These are phyloP conservation scores for Paralagenidium karlingii DNA, from an alignment of 352 stramenopile genomes.

Conservation along the genomic window DNA sequence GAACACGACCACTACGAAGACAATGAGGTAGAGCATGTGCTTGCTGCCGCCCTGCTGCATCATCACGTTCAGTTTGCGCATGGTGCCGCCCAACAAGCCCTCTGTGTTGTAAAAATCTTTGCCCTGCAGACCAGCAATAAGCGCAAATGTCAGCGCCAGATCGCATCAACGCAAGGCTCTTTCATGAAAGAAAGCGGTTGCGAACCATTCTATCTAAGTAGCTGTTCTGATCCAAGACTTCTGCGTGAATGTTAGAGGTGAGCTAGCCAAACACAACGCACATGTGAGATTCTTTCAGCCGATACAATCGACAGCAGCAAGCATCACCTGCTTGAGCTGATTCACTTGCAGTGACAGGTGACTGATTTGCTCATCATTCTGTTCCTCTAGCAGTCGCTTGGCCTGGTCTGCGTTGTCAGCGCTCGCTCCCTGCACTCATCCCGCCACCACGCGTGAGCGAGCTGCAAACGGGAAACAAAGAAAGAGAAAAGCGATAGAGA, in stretches of 20 bases:
- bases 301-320: not conserved
- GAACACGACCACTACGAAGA: slow-evolving; percentile 77
- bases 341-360: slow-evolving; percentile 80
- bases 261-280: slow-evolving; percentile 19
- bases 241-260: slow-evolving; percentile 60
- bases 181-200: not conserved
- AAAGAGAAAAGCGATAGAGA: too few relatives aligned
- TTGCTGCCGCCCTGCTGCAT: slow-evolving; percentile 81
- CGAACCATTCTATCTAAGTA: slow-evolving; percentile 74
- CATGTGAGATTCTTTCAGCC: not conserved
- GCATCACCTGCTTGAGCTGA: slow-evolving; percentile 79
- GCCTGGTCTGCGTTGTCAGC: slow-evolving; percentile 63
- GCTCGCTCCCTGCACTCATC: slow-evolving; percentile 1
- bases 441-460: not conserved
- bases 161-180: not conserved
- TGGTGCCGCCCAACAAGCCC: slow-evolving; percentile 65
- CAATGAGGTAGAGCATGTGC: slow-evolving; percentile 82
- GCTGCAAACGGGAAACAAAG: too few relatives aligned
- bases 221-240: slow-evolving; percentile 72
- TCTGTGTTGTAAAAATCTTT: slow-evolving; percentile 83
- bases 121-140: slow-evolving; percentile 17
- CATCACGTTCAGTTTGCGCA: slow-evolving; percentile 76
- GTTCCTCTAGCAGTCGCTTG: slow-evolving; percentile 65
- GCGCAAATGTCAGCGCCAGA: not conserved
- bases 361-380: slow-evolving; percentile 83